These are phyloP conservation scores for Arabis hirsuta DNA, from an alignment of 345 rosid genomes.

Conservation along the genomic window DNA sequence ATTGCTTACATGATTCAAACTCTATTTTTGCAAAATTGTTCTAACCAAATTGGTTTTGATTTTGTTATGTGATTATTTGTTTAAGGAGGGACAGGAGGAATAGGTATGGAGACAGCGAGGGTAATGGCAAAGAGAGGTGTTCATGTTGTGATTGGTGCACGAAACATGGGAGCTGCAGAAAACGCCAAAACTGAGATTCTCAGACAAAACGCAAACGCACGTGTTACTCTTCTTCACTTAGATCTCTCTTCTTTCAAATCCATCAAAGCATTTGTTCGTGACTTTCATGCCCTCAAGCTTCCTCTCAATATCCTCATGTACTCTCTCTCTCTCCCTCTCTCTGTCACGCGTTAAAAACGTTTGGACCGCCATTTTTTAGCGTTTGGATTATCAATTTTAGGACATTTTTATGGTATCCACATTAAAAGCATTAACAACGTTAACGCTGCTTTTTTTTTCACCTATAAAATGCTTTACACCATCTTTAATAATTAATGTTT, in stretches of 20 bases:
- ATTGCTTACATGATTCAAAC: neutral
- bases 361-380: slow-evolving; percentile 11
- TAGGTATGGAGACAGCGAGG: slow-evolving; percentile 88
- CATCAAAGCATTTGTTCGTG: slow-evolving; percentile 42
- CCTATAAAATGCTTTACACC: neutral
- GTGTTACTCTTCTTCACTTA: slow-evolving; percentile 42
- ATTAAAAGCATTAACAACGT: slow-evolving; percentile 4
- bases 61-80: neutral
- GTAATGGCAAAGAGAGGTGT: slow-evolving; percentile 68
- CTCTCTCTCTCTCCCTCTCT: neutral
- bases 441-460: neutral
- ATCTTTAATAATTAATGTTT: too few relatives aligned
- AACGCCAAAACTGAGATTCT: slow-evolving; percentile 57
- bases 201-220: slow-evolving; percentile 45
- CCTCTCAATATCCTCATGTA: slow-evolving; percentile 48
- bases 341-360: neutral
- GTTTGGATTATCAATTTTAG: slow-evolving; percentile 12
- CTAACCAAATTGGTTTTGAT: neutral
- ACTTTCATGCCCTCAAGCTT: slow-evolving; percentile 42
- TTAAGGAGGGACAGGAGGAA: slow-evolving; percentile 90
- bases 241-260: slow-evolving; percentile 46
- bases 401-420: neutral
- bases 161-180: slow-evolving; percentile 74
- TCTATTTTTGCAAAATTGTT: neutral
- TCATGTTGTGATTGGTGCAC: slow-evolving; percentile 77